Base-by-base conservation (phyloP, 2,329 filamentous ascomycete genomes). In the Ascochyta koolunga region DNA sequence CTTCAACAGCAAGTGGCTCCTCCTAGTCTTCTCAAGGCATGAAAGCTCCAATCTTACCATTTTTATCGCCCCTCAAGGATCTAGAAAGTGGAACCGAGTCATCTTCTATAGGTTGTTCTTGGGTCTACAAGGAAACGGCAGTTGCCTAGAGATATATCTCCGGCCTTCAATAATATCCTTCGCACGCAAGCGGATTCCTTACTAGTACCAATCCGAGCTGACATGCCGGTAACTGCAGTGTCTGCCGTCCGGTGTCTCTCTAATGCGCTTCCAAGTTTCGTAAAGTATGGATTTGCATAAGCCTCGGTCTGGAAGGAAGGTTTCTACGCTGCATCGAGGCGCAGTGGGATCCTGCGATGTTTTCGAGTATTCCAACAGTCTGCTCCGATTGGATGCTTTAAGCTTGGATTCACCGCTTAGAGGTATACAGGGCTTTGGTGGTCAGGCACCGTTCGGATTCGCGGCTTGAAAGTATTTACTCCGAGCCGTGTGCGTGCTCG, bases 81-180 rank as follows among this genome's bases (percentile, higher is more conserved):
- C 39, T 35, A 52, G 33, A 41, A 25, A 46, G 25, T 36, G 49
- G 43, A 24, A 6, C 54, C 43, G 61, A 62, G 56, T 62, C 55
- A 58, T 43, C 22, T 6, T 6, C 22, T 50, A 13, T 22, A 31
- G 21, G 48, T 33, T 24, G 39, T 27, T 15, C 24, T 51, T 21
- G 37, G 21, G 44, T 40, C 45, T 39, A 35, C 43, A 31, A 39
- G 24, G 45, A 49, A 49, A 40, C 49, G 37, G 40, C 32, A 42
- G 19, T 42, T 39, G 43, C 50, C 50, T 33, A 27, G 15, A 32
- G 27, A 52, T 50, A 46, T 40, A 41, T 48, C 27, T 43, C 43
- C 44, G 37, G 21, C 24, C 38, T 55, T 51, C 29, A 11, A 48
- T 51, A 50, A 38, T 38, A 36, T 47, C 24, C 50, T 43, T 45